Conservation (phyloP, 2,329 filamentous ascomycete genomes). For the Penicillium sclerotiorum region DNA sequence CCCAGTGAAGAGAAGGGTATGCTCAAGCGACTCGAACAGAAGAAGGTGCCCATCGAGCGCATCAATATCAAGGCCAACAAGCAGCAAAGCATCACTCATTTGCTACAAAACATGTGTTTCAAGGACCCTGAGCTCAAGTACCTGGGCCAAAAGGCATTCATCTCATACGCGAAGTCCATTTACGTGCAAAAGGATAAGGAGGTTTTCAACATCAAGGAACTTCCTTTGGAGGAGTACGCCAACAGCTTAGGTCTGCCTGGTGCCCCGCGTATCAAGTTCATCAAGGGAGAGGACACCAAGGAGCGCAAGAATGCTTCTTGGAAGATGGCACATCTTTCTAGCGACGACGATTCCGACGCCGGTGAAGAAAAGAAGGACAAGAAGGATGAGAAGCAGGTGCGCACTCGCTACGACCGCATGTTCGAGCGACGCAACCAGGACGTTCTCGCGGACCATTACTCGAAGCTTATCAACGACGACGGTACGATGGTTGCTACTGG, state of each 20-base stretch:
- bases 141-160: constrained; percentile 92
- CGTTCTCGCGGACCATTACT: constrained; percentile 90
- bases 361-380: constrained; percentile 56
- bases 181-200: constrained; percentile 90
- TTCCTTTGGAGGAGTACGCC: constrained; percentile 85
- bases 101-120: constrained; percentile 94
- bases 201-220: constrained; percentile 79
- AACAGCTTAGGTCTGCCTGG: constrained; percentile 85
- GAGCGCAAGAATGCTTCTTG: constrained; percentile 83
- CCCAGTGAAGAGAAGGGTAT: constrained; percentile 93
- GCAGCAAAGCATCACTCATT: constrained; percentile 79
- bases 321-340: constrained; percentile 62
- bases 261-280: constrained; percentile 88
- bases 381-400: constrained; percentile 65
- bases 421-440: constrained; percentile 97
- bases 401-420: constrained; percentile 97
- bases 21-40: constrained; percentile 78
- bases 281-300: constrained; percentile 87
- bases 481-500: constrained; percentile 43
- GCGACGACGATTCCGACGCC: constrained; percentile 56
- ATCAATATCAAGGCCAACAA: constrained; percentile 90
- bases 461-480: constrained; percentile 74
- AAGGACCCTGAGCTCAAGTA: constrained; percentile 94
- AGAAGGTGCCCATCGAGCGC: constrained; percentile 83
- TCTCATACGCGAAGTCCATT: constrained; percentile 82